Evolutionary conservation across 768 basidiomycete species (phyloP), one percentile per base, ranked within the genome.

Genomic region (Termitomyces sp.): DNA sequence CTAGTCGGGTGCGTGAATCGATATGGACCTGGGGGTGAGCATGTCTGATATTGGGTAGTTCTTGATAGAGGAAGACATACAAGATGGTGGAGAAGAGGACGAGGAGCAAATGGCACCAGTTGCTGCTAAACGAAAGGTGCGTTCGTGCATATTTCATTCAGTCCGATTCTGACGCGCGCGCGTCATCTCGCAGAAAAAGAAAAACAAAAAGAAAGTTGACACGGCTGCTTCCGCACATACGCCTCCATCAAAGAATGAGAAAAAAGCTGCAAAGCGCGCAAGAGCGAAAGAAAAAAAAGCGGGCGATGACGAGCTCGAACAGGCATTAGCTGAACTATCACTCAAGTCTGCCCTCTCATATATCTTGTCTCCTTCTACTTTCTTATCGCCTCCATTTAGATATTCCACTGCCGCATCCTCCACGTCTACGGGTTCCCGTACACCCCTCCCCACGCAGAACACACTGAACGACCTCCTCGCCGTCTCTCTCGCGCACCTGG

Each of bases 251-350:
- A 72, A 70, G 55, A 79, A 72, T 50, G 77, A 86, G 64, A 80
- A 83, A 68, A 83, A 82, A 60, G 79, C 84, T 4, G 70, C 77
- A 23, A 87, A 87, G 70, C 84, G 85, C 65, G 82, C 79, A 1
- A 83, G 83, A 61, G 79, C 74, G 5, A 89, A 86, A 66, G 83
- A 79, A 54, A 85, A 83, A 70, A 86, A 83, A 50, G 80, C 79
- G 0, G 83, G 79, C 14, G 70, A 77, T 54, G 89, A 94, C 63
- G 93, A 98, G 60, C 73, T 98, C 27, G 94, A 97, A 63, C 77
- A 82, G 53, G 94, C 86, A 0, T 75, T 98, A 10, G 88, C 86
- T 1, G 93, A 97, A 64, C 76, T 98, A n/a, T 85, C 88, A 1
- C 59, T 85, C 48, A 87, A 91, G 89, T 90, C 68, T 40, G 76